These are phyloP conservation scores for Penicillium maclennaniae DNA, from an alignment of 495 filamentous ascomycete genomes.

Conservation along the genomic window DNA sequence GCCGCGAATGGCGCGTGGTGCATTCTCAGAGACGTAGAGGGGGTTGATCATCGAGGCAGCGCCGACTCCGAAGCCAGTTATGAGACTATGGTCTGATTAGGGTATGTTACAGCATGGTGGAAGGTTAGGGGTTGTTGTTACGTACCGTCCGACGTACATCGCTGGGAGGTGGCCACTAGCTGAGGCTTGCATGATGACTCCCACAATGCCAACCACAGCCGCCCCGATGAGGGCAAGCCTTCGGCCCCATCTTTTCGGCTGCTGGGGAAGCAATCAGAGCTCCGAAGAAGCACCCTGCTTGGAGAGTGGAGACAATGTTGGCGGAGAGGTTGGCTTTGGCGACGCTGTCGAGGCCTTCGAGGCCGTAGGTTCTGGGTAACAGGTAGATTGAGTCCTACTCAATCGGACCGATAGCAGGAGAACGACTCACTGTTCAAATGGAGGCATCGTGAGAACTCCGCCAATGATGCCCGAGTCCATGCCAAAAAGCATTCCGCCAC, in stretches of 20 bases:
- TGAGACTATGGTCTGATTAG: constrained; percentile 36
- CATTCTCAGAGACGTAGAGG: constrained; percentile 59
- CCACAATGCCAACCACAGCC: constrained; percentile 41
- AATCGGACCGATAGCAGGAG: neutral
- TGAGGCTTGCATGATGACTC: constrained; percentile 60
- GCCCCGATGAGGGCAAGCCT: constrained; percentile 51
- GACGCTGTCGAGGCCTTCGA: constrained; percentile 53
- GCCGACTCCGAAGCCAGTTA: constrained; percentile 64
- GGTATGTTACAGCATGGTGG: neutral
- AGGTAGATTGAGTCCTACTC: neutral
- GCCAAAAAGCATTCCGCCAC: constrained; percentile 69
- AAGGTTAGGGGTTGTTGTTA: neutral
- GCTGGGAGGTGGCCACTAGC: constrained; percentile 48
- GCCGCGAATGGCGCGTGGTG: constrained; percentile 67
- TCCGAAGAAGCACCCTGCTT: constrained; percentile 67
- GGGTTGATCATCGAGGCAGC: constrained; percentile 63
- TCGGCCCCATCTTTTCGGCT: constrained; percentile 55
- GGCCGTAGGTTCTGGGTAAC: constrained; percentile 42
- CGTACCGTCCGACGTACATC: constrained; percentile 63
- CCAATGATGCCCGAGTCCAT: constrained; percentile 72
- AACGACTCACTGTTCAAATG: constrained; percentile 51
- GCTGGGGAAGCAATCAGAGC: constrained; percentile 54
- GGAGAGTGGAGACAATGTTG: constrained; percentile 60
- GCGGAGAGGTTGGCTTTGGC: constrained; percentile 34
- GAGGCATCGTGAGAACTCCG: constrained; percentile 59